Evolutionary conservation across 768 basidiomycete genomes (phyloP), one percentile per base, ranked within the genome.

Genomic region (Lactarius sanguifluus): DNA sequence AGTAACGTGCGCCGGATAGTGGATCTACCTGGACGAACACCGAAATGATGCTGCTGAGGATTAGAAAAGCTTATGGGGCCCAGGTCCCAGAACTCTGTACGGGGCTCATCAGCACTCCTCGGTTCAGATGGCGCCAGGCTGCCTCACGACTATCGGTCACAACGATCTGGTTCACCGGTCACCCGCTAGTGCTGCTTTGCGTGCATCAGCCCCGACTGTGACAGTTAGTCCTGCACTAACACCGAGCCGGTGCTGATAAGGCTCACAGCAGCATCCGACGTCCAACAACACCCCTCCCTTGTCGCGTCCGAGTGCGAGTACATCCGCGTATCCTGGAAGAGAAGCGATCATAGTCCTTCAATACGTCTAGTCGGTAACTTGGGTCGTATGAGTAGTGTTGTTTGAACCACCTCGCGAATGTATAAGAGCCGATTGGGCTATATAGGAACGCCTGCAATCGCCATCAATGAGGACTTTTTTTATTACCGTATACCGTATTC

Each of bases 11-110:
- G 43, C 34, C 16, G 2, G 32, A n/a, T 56, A 89, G 81, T 0
- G 75, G 78, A 66, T 90, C 81, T 2, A 86, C 88, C 18, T 78
- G 73, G 23, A 89, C 64, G 71, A 90, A 89, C 0, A 76, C 73
- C 0, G 83, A 74, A 86, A 89, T 0, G 80, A 78, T 34, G 81
- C 73, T 0, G 82, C 79, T 0, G 78, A 84, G 2, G 83, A 79
- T 57, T 75, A 78, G 76, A 87, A 90, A 12, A 89, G 78, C 59
- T 83, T 76, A 67, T 89, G 86, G 32, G 32, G 1, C 87, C 87
- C 6, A 82, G 76, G 6, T 83, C 78, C 87, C 86, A 88, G 68
- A 86, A 85, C 23, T 76, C 87, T 87, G 20, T 43, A 43, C 4
- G 10, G 41, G n/a, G 30, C 18, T 43, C 23, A 18, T 54, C 20